These are phyloP conservation scores for Chaetothyriales sp. DNA, from an alignment of 2,329 filamentous ascomycete genomes.

Conservation along the genomic window DNA sequence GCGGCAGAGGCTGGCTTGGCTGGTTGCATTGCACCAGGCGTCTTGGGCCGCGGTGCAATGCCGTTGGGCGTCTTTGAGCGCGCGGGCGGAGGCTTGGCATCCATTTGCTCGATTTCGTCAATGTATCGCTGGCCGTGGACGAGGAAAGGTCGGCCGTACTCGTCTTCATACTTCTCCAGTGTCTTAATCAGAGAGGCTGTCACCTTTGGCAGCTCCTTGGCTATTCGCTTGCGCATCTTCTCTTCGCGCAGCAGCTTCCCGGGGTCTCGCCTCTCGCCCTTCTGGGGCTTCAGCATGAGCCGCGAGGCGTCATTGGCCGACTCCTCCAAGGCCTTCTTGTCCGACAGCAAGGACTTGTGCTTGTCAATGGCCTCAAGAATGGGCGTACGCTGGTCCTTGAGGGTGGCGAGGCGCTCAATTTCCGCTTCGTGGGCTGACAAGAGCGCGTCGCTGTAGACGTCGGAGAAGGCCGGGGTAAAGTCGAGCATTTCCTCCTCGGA, in stretches of 20 bases:
- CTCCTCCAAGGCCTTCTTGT: constrained; percentile 73
- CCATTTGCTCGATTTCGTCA: constrained; percentile 59
- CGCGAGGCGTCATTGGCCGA: constrained; percentile 92
- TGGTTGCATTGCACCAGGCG: constrained; percentile 23
- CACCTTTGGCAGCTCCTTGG: constrained; percentile 89
- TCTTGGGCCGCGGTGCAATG: constrained; percentile 40
- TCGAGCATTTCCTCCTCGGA: constrained; percentile 98
- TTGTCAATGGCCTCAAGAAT: constrained; percentile 70
- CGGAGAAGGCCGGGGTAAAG: constrained; percentile 91
- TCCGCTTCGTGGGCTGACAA: constrained; percentile 91
- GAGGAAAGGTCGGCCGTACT: constrained; percentile 83
- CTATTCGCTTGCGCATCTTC: constrained; percentile 95
- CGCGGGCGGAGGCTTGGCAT: constrained; percentile 46
- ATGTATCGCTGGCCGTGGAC: constrained; percentile 88
- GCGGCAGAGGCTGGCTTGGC: neutral
- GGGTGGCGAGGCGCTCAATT: constrained; percentile 62
- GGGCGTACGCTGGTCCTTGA: constrained; percentile 78
- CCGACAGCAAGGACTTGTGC: constrained; percentile 67
- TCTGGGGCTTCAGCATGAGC: constrained; percentile 77
- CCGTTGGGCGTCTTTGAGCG: constrained; percentile 64
- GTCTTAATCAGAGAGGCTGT: constrained; percentile 66
- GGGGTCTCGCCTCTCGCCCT: constrained; percentile 87
- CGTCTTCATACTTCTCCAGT: constrained; percentile 82
- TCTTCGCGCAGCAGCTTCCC: constrained; percentile 88
- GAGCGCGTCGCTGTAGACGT: constrained; percentile 91